Evolutionary conservation across 345 rosid species (phyloP), one percentile per base, ranked within the genome.

Genomic region (Sonneratia caseolaris): DNA sequence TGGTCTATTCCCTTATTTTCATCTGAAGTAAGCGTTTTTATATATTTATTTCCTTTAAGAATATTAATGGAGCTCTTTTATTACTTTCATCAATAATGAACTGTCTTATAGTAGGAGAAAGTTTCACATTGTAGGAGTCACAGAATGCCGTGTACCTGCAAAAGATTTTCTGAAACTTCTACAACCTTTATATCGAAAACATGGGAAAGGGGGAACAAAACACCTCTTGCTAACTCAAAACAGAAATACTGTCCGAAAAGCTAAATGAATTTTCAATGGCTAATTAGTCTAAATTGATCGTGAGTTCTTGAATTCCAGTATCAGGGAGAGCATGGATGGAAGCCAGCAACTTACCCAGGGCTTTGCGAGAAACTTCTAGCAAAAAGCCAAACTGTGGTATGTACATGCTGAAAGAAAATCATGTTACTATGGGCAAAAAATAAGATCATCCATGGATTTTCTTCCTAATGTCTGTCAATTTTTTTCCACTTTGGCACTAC

Each of bases 331-430:
- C 79, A 80, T 24, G 97, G 99, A 81, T 94, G 97, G 99, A 74
- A 67, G 66, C 97, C 97, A 40, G 80, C 88, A 40, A 88, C 86
- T 82, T 94, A 94, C 75, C 84, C 90, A 36, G 99, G 97, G 68
- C 83, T 94, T 14, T 90, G 96, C 40, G 97, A 94, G 84, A 94
- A 91, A 86, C 82, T 94, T 77, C 78, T 91, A 68, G 85, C 97
- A 12, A 91, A 90, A 87, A 94, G 99, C 84, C 97, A 94, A 80
- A 86, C 93, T 40, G 91, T 94, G 95, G 99, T 94, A 88, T 72
- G 95, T 79, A 77, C 78, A 77, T 71, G n/a, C 53, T 49, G 22
- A 68, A 69, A 64, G 67, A 68, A 19, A 19, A 37, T 40, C 22
- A 40, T 7, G 51, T 51, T n/a, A 68, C 21, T 32, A 22, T 42